Conservation (phyloP, 495 filamentous ascomycete genomes). For the Neurospora sp. region DNA sequence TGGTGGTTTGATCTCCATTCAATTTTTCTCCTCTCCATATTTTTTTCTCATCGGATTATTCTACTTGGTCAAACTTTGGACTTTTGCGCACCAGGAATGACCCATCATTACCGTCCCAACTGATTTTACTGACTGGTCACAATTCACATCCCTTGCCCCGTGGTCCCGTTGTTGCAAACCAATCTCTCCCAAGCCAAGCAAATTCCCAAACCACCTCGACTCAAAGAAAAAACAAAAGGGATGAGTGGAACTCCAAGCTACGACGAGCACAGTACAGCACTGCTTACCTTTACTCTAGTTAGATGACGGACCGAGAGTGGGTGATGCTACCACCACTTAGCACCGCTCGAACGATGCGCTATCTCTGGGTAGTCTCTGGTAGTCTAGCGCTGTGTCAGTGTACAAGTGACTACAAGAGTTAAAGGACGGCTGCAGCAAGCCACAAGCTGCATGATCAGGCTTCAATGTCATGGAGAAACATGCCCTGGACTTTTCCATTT, state of each 20-base stretch:
- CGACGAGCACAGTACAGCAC: background rate
- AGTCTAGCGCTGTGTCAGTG: background rate
- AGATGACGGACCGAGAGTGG: background rate
- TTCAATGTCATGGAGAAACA: background rate
- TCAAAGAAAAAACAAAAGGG: background rate
- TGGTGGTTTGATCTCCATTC: background rate
- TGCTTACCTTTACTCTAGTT: background rate
- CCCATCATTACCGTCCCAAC: background rate
- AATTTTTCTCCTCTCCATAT: background rate
- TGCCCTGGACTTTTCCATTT: background rate
- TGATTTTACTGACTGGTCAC: background rate
- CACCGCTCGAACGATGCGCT: background rate
- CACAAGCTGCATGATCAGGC: background rate
- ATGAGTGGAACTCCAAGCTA: background rate
- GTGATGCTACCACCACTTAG: background rate
- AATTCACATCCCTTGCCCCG: background rate
- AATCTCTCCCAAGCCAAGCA: background rate
- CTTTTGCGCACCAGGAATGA: background rate
- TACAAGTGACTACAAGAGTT: background rate
- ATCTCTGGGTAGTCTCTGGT: background rate
- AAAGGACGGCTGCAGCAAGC: background rate
- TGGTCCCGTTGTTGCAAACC: background rate
- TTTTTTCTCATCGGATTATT: background rate
- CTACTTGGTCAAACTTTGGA: background rate
- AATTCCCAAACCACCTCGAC: background rate